Evolutionary conservation across 768 basidiomycete genomes (phyloP).

Genomic region (Mycena galopus): DNA sequence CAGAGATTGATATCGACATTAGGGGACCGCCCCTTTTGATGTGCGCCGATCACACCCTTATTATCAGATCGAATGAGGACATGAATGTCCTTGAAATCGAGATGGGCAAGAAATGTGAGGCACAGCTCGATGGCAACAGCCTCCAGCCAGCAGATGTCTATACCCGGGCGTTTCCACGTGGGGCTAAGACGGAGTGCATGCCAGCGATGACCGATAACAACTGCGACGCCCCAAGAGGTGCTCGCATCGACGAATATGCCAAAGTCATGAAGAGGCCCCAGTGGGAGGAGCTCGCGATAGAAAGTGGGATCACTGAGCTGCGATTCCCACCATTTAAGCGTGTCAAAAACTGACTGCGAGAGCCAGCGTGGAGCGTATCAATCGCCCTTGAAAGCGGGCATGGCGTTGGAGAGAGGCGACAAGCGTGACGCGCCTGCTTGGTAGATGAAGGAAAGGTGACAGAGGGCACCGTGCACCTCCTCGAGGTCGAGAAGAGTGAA

Average conservation of each 20-base stretch:
- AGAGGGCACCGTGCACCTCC: neutral
- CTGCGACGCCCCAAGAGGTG: neutral
- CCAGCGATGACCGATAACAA: neutral
- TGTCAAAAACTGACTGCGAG: neutral
- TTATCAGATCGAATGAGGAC: constrained; percentile 6
- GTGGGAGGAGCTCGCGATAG: neutral
- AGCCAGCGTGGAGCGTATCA: neutral
- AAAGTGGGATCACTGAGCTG: neutral
- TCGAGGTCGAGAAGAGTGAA: constrained; percentile 4
- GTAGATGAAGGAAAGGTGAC: constrained; percentile 12
- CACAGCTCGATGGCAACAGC: neutral
- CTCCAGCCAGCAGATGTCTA: constrained; percentile 23
- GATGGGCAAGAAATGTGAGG: neutral
- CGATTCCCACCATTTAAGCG: neutral
- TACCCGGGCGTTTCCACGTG: neutral
- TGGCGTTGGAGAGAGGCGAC: neutral
- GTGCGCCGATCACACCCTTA: constrained; percentile 17
- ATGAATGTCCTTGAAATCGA: neutral
- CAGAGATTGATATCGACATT: constrained; percentile 15
- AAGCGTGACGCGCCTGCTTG: neutral
- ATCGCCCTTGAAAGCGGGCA: neutral
- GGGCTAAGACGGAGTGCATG: neutral
- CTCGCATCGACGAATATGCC: neutral
- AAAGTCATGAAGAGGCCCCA: neutral
- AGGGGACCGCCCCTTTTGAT: neutral